phyloP scores from a whole-genome alignment of 2,329 filamentous ascomycete genomes.

The Stagonosporopsis chrysanthemi region DNA sequence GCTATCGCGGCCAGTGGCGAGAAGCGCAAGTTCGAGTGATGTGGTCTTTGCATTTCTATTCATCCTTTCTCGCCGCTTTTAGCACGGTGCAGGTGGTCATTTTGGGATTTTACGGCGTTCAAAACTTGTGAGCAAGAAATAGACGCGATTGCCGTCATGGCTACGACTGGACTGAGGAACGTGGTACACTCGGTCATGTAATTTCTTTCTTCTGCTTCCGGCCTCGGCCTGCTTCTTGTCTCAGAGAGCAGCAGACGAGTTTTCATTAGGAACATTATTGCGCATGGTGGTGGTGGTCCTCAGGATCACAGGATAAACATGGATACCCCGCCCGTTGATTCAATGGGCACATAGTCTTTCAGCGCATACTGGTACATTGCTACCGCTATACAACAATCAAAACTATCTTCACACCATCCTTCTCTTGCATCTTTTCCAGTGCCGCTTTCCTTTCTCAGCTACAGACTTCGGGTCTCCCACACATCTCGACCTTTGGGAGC shows the following conservation, averaged over 20 bases:
- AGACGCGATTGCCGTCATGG: conserved; percentile 52
- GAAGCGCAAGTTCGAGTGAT: conserved; percentile 48
- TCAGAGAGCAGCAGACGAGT: neutral
- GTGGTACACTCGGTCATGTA: conserved; percentile 1
- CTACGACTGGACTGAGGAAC: conserved; percentile 41
- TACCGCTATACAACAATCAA: conserved; percentile 10
- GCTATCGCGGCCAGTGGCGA: conserved; percentile 49
- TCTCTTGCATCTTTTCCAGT: neutral
- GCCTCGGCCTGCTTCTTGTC: neutral
- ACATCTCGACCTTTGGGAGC: neutral
- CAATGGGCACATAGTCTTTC: conserved; percentile 14
- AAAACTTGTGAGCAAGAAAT: conserved; percentile 37
- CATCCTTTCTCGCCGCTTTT: conserved; percentile 8
- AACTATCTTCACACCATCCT: neutral
- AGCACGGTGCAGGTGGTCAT: conserved; percentile 24
- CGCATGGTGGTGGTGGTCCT: neutral
- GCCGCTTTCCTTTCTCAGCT: neutral
- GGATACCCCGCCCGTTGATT: conserved; percentile 21
- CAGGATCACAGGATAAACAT: conserved; percentile 10
- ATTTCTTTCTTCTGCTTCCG: neutral
- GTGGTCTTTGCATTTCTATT: conserved; percentile 5
- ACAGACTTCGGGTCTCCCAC: neutral
- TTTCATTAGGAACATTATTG: neutral
- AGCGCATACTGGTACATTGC: conserved; percentile 4
- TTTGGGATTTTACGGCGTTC: conserved; percentile 24